Conservation (phyloP, 495 filamentous ascomycete species). For the Tuber magnatum region DNA sequence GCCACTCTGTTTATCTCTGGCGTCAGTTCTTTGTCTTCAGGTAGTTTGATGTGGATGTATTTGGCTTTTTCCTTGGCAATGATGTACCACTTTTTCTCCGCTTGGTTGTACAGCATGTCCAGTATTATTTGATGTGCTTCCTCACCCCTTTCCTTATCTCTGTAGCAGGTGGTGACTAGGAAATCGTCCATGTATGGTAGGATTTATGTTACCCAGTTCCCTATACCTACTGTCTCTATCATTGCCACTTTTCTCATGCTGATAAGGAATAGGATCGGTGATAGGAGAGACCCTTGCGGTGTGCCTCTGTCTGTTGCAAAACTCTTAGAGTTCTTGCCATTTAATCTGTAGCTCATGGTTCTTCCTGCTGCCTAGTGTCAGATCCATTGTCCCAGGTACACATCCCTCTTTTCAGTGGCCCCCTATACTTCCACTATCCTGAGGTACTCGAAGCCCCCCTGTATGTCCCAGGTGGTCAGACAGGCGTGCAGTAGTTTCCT, state of each 20-base stretch:
- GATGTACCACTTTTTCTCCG: no score
- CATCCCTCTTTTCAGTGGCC: accelerated
- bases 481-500: no score
- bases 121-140: no score
- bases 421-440: background rate
- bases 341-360: background rate
- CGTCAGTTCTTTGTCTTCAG: background rate
- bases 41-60: background rate
- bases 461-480: background rate
- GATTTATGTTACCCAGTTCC: background rate
- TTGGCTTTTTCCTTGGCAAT: accelerated
- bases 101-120: no score
- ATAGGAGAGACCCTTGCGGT: background rate
- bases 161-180: no score
- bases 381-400: background rate
- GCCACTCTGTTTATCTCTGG: accelerated
- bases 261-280: background rate
- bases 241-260: background rate
- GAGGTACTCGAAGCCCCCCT: background rate
- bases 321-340: background rate
- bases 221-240: no score
- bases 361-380: background rate
- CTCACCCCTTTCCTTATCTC: background rate
- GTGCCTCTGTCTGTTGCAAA: background rate
- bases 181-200: background rate